Base-by-base conservation (phyloP, 441 rosid species). In the Manihot esculenta region DNA sequence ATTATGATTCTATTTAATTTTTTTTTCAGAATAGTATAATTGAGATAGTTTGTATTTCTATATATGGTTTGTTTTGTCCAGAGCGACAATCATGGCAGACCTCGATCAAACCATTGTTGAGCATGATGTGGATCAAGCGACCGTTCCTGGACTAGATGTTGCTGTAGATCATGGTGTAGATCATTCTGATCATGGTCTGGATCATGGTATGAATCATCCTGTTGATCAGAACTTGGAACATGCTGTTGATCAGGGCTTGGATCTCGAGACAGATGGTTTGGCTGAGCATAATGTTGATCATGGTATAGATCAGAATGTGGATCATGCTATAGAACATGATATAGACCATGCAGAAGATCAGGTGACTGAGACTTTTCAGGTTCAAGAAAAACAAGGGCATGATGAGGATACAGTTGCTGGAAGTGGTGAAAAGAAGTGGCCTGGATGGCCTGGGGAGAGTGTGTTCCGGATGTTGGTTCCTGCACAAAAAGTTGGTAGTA, bases 401-500 rank as follows among this genome's bases (percentile, higher is more conserved):
- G 86, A 79, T 57, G 87, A 70, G 23, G 83, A 78, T 63, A 65
- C 77, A 14, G 81, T 66, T 21, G 83, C 63, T 73, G 94, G 74
- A 69, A 85, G 74, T 35, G 90, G 73, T 64, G 99, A 91, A 80
- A 91, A 90, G 78, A 91, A 75, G 87, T 96, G 99, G 99, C 98
- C 96, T 18, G 99, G 99, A 72, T 93, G 99, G 99, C 99, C 99
- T 8, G 98, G 99, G 72, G 99, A 96, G 83, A 91, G 91, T 33
- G 98, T 96, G 48, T 96, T 96, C 64, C 91, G 99, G 51, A 93
- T 96, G 97, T 76, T 96, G 84, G 98, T 96, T 77, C 98, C 98
- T 73, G 97, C 97, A 6, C 98, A 91, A 70, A 96, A 93, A 81
- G 97, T 96, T 72, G 97, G 99, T 62, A 88, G 98, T 74, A 93